A percentile compares a stretch with the other conserved stretches of the same genome.
phyloP scores from a whole-genome alignment of 202 grass and related monocot genomes.

The Elaeis oleifera region DNA sequence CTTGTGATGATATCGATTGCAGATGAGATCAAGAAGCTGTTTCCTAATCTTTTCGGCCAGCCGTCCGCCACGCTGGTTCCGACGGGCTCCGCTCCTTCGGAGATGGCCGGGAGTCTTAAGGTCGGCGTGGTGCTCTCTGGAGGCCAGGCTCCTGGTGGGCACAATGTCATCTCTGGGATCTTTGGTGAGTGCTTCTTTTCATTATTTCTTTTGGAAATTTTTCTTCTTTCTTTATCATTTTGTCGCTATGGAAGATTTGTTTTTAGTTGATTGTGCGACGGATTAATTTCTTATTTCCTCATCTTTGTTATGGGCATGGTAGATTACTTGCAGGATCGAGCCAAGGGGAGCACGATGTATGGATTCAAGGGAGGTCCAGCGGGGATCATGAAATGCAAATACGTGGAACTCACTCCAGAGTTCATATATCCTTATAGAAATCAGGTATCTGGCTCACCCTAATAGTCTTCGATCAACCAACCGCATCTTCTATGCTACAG shows the following conservation, averaged over 20 bases:
- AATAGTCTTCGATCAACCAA: no score
- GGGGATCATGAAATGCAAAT: constrained; percentile 95
- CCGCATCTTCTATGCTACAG: no score
- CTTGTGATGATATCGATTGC: no score
- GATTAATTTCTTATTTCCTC: no score
- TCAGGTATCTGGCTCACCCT: constrained; percentile 44
- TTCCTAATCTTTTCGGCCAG: constrained; percentile 32
- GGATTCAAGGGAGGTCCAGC: constrained; percentile 97
- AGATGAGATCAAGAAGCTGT: no score
- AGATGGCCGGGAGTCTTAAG: constrained; percentile 36
- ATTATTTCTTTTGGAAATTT: no score
- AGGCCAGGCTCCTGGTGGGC: constrained; percentile 80
- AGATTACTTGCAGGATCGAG: constrained; percentile 81
- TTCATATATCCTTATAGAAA: constrained; percentile 95
- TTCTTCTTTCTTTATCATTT: neutral
- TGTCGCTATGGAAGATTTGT: neutral
- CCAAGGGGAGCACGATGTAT: constrained; percentile 63
- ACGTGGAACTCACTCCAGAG: constrained; percentile 63
- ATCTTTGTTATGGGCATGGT: neutral
- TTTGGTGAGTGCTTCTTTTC: constrained; percentile 46
- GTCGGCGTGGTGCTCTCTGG: constrained; percentile 87
- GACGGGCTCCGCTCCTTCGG: constrained; percentile 19
- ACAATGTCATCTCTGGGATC: constrained; percentile 98
- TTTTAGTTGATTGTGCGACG: constrained; percentile 3
- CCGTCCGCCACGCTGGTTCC: constrained; percentile 62